A percentile compares a stretch with the other conserved stretches of the same genome.
These are phyloP conservation scores for Terana coerulea DNA, from an alignment of 768 basidiomycete species.

Conservation along the genomic window DNA sequence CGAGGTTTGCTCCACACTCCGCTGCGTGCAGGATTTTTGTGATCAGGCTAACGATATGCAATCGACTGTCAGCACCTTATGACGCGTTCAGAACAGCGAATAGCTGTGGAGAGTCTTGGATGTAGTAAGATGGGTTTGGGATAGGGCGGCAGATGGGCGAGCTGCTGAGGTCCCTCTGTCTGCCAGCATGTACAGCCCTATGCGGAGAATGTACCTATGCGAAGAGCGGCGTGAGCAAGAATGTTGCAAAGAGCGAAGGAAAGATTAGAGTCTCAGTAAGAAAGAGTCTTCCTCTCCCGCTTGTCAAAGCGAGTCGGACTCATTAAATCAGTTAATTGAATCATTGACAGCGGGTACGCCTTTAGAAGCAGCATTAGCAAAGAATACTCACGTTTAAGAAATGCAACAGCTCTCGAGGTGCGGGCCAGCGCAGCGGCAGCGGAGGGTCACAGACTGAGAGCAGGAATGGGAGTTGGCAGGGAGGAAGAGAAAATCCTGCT, in stretches of 20 bases:
- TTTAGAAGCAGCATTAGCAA: not conserved
- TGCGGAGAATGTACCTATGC: not conserved
- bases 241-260: not conserved
- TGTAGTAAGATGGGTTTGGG: not conserved
- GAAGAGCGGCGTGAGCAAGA: not conserved
- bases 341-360: slow-evolving; percentile 19
- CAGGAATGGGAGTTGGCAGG: too few species aligned
- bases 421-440: too few species aligned
- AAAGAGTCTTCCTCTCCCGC: slow-evolving; percentile 24
- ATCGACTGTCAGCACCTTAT: too few species aligned
- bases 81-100: too few species aligned
- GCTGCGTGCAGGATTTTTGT: too few species aligned
- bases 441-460: too few species aligned
- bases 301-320: slow-evolving; percentile 25
- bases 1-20: too few species aligned
- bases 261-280: slow-evolving; percentile 20
- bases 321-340: slow-evolving; percentile 29
- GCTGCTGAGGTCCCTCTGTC: not conserved
- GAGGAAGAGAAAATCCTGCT: not conserved
- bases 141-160: not conserved
- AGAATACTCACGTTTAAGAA: too few species aligned
- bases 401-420: too few species aligned
- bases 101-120: too few species aligned
- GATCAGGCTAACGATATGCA: too few species aligned
- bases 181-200: not conserved